A percentile compares a stretch with the other conserved stretches of the same genome.
Conservation (phyloP, 345 rosid species). For the Mallotus nudiflorus region DNA sequence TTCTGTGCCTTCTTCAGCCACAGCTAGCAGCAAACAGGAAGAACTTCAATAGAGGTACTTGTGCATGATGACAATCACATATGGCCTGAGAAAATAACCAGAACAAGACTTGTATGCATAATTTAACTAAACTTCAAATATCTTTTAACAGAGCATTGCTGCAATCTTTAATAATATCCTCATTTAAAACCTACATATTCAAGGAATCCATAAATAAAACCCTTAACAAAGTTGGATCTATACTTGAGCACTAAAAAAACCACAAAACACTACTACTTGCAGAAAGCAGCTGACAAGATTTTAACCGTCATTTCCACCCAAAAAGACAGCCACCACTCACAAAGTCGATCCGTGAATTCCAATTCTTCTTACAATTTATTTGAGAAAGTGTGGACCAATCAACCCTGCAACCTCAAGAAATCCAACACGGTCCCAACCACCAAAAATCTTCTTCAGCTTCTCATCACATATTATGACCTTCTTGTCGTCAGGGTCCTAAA, state of each 20-base stretch:
- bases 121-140: not conserved
- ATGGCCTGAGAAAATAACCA: not conserved
- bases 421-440: constrained; percentile 71
- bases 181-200: constrained; percentile 13
- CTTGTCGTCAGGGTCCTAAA: constrained; percentile 84
- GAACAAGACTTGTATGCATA: not conserved
- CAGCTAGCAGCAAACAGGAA: too few species aligned
- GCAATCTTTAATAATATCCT: constrained; percentile 10
- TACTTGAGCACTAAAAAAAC: constrained; percentile 6
- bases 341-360: constrained; percentile 6
- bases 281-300: constrained; percentile 12
- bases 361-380: constrained; percentile 21
- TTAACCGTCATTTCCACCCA: constrained; percentile 14
- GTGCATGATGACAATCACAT: not conserved
- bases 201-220: constrained; percentile 20
- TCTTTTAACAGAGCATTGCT: constrained; percentile 11
- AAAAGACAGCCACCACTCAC: constrained; percentile 14
- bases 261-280: constrained; percentile 14
- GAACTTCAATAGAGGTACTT: too few species aligned
- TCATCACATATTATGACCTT: constrained; percentile 82
- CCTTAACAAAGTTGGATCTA: constrained; percentile 20
- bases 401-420: constrained; percentile 87
- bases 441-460: constrained; percentile 94
- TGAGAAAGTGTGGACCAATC: constrained; percentile 86
- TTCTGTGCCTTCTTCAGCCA: too few species aligned